phyloP scores from a whole-genome alignment of 2,329 filamentous ascomycete species.

The Ophiostoma novo-ulmi region DNA sequence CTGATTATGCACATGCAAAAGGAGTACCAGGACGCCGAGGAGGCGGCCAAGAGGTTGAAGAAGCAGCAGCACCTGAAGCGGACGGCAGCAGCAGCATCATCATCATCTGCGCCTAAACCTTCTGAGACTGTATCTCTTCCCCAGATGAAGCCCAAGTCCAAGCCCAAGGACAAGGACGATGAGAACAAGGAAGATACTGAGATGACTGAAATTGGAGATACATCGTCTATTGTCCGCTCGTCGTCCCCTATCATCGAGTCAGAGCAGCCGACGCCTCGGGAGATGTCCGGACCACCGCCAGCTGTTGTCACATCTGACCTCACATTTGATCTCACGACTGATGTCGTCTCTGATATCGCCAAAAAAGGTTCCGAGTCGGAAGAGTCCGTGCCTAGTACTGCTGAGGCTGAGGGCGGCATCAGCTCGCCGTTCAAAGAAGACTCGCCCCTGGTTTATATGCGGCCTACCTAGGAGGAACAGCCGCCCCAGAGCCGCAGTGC shows the following conservation, averaged over 20 bases:
- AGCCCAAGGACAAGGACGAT: neutral
- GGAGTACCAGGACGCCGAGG: constrained; percentile 47
- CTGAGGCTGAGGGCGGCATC: constrained; percentile 18
- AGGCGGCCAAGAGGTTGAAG: constrained; percentile 35
- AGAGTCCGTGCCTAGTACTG: neutral
- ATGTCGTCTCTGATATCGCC: neutral
- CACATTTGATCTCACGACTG: neutral
- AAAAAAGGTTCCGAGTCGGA: neutral
- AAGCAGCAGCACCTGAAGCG: neutral
- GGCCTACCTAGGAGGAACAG: constrained; percentile 14
- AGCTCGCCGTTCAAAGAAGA: constrained; percentile 23
- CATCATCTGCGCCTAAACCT: too few species aligned
- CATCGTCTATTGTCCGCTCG: neutral
- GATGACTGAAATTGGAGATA: neutral
- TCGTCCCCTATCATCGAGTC: constrained; percentile 14
- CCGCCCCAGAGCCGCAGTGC: neutral
- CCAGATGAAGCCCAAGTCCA: neutral
- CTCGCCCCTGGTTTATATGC: constrained; percentile 18
- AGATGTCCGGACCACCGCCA: neutral
- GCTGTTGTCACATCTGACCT: neutral
- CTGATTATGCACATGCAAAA: constrained; percentile 60
- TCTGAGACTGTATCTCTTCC: neutral
- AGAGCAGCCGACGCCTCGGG: neutral
- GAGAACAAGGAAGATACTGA: neutral
- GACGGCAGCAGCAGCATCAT: neutral